phyloP scores from a whole-genome alignment of 345 rosid species.

The Mallotus nudiflorus region DNA sequence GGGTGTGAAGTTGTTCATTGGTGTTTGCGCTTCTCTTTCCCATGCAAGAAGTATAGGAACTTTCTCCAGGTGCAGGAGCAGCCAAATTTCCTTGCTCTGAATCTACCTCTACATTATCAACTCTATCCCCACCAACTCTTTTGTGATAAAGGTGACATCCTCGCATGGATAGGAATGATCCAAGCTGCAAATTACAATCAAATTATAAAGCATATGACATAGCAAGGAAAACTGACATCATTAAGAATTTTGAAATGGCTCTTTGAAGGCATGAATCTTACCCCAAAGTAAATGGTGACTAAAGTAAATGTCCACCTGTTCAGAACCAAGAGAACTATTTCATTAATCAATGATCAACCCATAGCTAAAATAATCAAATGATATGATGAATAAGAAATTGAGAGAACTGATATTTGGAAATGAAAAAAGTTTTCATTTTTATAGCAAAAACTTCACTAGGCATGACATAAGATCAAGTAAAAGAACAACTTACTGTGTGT shows the following conservation, averaged over 20 bases:
- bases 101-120: constrained; percentile 67
- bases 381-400: too few relatives aligned
- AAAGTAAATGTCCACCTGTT: constrained; percentile 89
- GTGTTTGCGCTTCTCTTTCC: constrained; percentile 37
- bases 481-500: constrained; percentile 73
- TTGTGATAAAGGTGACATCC: constrained; percentile 77
- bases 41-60: constrained; percentile 19
- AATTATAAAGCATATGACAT: neutral
- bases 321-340: constrained; percentile 29
- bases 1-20: constrained; percentile 25
- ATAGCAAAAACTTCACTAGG: neutral
- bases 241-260: neutral
- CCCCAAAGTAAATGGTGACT: constrained; percentile 80
- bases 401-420: neutral
- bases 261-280: constrained; percentile 34
- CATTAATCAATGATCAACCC: neutral
- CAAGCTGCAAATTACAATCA: constrained; percentile 49
- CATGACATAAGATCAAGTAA: neutral
- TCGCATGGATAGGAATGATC: constrained; percentile 61
- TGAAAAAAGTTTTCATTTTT: neutral
- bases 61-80: constrained; percentile 21
- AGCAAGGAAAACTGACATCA: neutral
- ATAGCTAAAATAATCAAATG: neutral
- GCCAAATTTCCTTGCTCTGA: constrained; percentile 52
- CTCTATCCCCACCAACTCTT: constrained; percentile 61